A percentile compares a stretch with the other conserved stretches of the same genome.
Conservation (phyloP, 306 rosid species). For the Pterocarpus santalinus region DNA sequence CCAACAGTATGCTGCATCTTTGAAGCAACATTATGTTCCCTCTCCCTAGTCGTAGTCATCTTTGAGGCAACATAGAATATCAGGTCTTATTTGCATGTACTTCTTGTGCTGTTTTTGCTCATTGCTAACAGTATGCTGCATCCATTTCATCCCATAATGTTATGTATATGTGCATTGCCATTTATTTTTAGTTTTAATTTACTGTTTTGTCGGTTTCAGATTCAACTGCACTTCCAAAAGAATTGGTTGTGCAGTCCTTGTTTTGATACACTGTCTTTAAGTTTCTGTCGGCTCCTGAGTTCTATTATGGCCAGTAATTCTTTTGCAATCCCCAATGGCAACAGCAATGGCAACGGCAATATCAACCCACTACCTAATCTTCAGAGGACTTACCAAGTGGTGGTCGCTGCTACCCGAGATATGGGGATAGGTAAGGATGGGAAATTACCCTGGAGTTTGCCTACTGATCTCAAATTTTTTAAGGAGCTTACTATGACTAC, state of each 20-base stretch:
- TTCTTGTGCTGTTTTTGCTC: neutral
- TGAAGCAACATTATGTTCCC: too few species aligned
- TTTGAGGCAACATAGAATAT: too few species aligned
- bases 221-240: conserved; percentile 54
- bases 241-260: conserved; percentile 61
- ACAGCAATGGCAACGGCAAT: conserved; percentile 51
- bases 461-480: conserved; percentile 86
- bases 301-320: conserved; percentile 69
- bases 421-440: conserved; percentile 97
- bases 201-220: conserved; percentile 46
- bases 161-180: neutral
- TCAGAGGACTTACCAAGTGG: conserved; percentile 88
- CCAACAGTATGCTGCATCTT: too few species aligned
- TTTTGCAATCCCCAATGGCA: conserved; percentile 50
- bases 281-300: conserved; percentile 42
- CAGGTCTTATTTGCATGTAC: too few species aligned
- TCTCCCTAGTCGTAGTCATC: too few species aligned
- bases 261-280: conserved; percentile 41
- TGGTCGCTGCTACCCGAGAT: conserved; percentile 86
- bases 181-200: neutral
- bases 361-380: conserved; percentile 57
- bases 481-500: conserved; percentile 72
- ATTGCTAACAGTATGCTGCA: neutral
- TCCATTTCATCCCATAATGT: neutral
- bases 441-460: conserved; percentile 83